Evolutionary conservation across 2,329 filamentous ascomycete genomes (phyloP), one percentile per base, ranked within the genome.

Genomic region (Fusarium algeriense): DNA sequence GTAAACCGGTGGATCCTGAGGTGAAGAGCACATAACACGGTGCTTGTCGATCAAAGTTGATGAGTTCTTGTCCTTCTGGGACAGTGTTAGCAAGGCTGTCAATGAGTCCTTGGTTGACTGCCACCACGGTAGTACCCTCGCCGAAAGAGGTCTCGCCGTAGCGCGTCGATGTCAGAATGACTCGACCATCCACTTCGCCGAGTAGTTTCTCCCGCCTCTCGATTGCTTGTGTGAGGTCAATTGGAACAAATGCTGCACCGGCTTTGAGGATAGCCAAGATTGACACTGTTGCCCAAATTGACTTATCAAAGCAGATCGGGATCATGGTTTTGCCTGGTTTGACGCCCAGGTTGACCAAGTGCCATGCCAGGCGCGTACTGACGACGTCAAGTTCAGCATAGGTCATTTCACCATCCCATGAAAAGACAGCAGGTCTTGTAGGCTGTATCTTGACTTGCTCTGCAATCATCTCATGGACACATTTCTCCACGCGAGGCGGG

Each of bases 221-320:
- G 23, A 23, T 23, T 23, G 74, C 64, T 5, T 67, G 62, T 35
- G 65, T 49, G 6, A 62, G 15, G 44, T 78, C 74, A 1, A 77
- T 38, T 1, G 68, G 49, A 0, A 75, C 60, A 23, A 71, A 76
- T 3, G 73, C 71, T 11, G 69, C 75, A 10, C 77, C 77, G 2
- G 76, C 67, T 59, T 77, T 78, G 10, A 77, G 49, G 5, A 77
- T 66, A 10, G 61, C 71, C 9, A 76, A 48, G 61, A 77, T 74
- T 2, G 76, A 67, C 5, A 79, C 70, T 1, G 67, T 38, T 5
- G 69, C 59, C 74, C 75, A 75, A 26, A 65, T 43, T 1, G 74
- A 76, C 35, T 78, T 78, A 37, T 77, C 73, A 28, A 77, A 76
- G 20, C 68, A 74, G 23, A 23, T 23, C 23, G 23, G 4, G 23